Percentiles rank a stretch among this genome's conserved stretches.
phyloP scores from a whole-genome alignment of 371 early-diverging fungal species.

The Enterocytospora artemiae region DNA sequence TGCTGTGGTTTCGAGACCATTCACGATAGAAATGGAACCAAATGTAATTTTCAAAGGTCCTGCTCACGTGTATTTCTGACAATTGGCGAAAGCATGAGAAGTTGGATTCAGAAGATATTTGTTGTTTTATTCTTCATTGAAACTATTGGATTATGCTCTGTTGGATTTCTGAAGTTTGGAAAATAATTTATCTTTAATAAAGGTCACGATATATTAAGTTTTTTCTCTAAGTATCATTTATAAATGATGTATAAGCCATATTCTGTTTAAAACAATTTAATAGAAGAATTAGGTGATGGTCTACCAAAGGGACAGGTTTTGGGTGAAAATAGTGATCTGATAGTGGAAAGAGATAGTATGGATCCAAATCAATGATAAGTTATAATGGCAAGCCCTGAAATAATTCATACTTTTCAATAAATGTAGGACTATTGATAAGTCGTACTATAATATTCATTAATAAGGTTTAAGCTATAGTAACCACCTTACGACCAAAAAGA shows the following conservation, averaged over 20 bases:
- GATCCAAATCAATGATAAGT: background rate
- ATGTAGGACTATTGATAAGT: no score
- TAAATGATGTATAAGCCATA: background rate
- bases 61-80: conserved; percentile 11
- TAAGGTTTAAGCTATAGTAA: no score
- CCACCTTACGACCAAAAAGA: no score
- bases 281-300: background rate
- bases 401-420: no score
- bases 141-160: conserved; percentile 20
- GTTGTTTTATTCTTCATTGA: conserved; percentile 35
- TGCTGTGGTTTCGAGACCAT: conserved; percentile 39
- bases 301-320: background rate
- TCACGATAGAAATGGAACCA: conserved; percentile 12
- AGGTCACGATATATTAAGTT: no score
- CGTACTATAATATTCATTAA: no score
- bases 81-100: no score
- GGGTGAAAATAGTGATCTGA: background rate
- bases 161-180: conserved; percentile 26
- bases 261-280: background rate
- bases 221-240: no score
- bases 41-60: conserved; percentile 7
- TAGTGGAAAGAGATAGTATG: background rate
- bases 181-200: conserved; percentile 23
- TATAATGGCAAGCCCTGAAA: no score
- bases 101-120: conserved; percentile 23